A percentile compares a stretch with the other conserved stretches of the same genome.
Conservation (phyloP, 306 rosid species). For the Purshia tridentata region DNA sequence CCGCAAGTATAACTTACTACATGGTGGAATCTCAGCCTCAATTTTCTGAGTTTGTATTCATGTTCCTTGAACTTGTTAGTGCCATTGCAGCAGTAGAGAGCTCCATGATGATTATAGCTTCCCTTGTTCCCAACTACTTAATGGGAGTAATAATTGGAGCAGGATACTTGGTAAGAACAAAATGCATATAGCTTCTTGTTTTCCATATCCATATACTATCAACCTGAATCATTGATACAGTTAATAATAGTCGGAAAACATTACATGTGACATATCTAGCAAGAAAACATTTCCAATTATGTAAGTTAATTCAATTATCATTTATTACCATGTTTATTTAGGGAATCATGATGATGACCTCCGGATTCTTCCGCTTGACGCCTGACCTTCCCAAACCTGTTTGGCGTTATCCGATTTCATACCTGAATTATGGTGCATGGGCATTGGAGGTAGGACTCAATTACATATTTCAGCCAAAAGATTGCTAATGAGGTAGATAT, state of each 20-base stretch:
- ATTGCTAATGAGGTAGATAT: not conserved
- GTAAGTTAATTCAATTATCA: not conserved
- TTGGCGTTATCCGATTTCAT: constrained; percentile 89
- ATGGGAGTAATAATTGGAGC: constrained; percentile 90
- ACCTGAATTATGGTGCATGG: constrained; percentile 85
- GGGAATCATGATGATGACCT: constrained; percentile 94
- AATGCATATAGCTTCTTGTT: no score
- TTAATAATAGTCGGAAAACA: no score
- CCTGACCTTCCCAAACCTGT: constrained; percentile 72
- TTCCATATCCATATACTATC: no score
- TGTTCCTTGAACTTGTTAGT: constrained; percentile 57
- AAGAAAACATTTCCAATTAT: not conserved
- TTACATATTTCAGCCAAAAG: not conserved
- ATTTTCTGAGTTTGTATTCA: constrained; percentile 45
- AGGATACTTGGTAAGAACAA: constrained; percentile 67
- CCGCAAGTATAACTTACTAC: constrained; percentile 58
- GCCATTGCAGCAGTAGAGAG: constrained; percentile 82
- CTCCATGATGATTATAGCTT: constrained; percentile 86
- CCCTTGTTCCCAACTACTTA: constrained; percentile 86
- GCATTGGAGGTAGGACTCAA: constrained; percentile 60
- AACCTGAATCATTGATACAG: no score
- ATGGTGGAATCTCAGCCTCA: constrained; percentile 76
- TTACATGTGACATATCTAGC: no score
- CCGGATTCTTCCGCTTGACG: constrained; percentile 66
- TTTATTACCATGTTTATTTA: constrained; percentile 13